Conservation (phyloP, 2,329 filamentous ascomycete species). For the Scedosporium aurantiacum region DNA sequence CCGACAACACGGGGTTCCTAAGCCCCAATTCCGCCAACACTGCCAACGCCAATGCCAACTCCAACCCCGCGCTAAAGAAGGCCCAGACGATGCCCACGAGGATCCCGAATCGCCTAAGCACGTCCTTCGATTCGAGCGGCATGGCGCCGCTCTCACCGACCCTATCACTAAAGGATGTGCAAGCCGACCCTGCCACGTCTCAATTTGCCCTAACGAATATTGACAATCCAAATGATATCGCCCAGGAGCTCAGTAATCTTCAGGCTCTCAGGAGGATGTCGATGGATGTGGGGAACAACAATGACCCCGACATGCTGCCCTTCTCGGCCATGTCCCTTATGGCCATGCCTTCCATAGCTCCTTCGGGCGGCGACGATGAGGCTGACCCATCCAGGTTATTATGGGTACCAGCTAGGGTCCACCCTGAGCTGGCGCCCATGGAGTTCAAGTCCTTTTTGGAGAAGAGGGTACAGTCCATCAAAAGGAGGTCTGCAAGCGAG, state of each 20-base stretch:
- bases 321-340: slow-evolving; percentile 54
- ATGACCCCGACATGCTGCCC: slow-evolving; percentile 65
- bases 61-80: slow-evolving; percentile 27
- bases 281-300: slow-evolving; percentile 74
- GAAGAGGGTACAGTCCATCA: slow-evolving; percentile 81
- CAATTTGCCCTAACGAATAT: slow-evolving; percentile 83
- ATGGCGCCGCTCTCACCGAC: slow-evolving; percentile 39
- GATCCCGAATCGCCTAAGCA: slow-evolving; percentile 28
- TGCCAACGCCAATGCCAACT: slow-evolving; percentile 17
- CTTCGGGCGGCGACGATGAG: slow-evolving; percentile 65
- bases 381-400: slow-evolving; percentile 80
- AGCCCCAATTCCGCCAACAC: slow-evolving; percentile 20
- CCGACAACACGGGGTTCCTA: slow-evolving; percentile 25
- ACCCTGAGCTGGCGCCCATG: slow-evolving; percentile 87
- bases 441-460: slow-evolving; percentile 97
- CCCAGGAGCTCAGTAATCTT: slow-evolving; percentile 83
- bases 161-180: slow-evolving; percentile 40
- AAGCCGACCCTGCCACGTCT: slow-evolving; percentile 47
- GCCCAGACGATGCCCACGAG: slow-evolving; percentile 30
- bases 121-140: slow-evolving; percentile 19
- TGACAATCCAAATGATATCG: slow-evolving; percentile 77
- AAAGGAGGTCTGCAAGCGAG: slow-evolving; percentile 63
- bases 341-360: slow-evolving; percentile 62
- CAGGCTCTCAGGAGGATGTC: slow-evolving; percentile 86
- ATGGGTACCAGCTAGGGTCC: slow-evolving; percentile 90